These are phyloP conservation scores for Sporothrix sp. DNA, from an alignment of 2,329 filamentous ascomycete genomes.

Conservation along the genomic window DNA sequence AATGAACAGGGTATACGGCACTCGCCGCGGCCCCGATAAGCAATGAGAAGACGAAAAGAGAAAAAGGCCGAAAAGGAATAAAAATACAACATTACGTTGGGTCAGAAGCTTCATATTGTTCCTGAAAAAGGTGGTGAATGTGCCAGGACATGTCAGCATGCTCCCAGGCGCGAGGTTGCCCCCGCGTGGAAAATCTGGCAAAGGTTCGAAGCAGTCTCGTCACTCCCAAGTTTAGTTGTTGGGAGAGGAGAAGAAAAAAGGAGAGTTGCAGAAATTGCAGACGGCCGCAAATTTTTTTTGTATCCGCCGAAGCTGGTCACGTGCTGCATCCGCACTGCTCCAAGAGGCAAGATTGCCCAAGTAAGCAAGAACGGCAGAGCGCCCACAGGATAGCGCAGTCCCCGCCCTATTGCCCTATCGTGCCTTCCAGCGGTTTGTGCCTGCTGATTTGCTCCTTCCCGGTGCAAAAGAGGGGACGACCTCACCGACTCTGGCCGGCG, in stretches of 20 bases:
- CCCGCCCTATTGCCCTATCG: too few species aligned
- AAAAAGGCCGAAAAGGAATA: neutral
- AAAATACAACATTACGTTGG: slow-evolving; percentile 27
- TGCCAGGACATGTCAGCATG: slow-evolving; percentile 58
- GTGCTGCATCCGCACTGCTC: neutral
- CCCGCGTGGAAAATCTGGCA: slow-evolving; percentile 40
- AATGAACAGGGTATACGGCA: neutral
- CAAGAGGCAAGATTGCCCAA: slow-evolving; percentile 8
- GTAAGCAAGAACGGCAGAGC: neutral
- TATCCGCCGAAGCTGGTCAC: neutral
- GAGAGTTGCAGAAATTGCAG: slow-evolving; percentile 9
- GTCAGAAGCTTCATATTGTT: slow-evolving; percentile 59
- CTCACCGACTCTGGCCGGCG: slow-evolving; percentile 7
- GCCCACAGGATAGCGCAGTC: neutral
- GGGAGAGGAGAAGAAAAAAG: slow-evolving; percentile 31
- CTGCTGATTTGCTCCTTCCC: too few species aligned
- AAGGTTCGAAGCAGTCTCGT: slow-evolving; percentile 53
- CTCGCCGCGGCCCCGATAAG: too few species aligned
- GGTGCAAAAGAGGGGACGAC: slow-evolving; percentile 6
- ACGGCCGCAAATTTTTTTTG: neutral
- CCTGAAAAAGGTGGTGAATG: slow-evolving; percentile 50
- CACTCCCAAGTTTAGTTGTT: slow-evolving; percentile 71
- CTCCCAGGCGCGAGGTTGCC: slow-evolving; percentile 32
- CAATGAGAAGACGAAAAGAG: neutral
- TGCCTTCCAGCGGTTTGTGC: too few species aligned